Evolutionary conservation across 176 grass and related monocot genomes (phyloP), one percentile per base, ranked within the genome.

Genomic region (Secale cereale): DNA sequence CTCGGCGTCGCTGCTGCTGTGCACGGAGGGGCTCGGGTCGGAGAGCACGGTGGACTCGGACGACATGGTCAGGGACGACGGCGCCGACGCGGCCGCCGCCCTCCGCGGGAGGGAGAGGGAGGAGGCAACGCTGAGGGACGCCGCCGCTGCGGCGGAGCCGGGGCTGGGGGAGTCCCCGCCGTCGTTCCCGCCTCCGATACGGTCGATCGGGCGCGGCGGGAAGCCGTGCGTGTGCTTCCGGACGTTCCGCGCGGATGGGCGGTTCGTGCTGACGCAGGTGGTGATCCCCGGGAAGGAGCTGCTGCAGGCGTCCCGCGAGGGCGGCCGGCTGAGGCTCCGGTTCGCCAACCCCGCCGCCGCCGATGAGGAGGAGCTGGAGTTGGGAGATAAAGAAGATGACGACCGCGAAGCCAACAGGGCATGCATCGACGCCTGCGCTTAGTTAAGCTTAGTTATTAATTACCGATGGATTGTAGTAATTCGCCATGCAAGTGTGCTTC

Each of bases 21-120:
- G 92, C 92, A 97, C 94, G 9, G 92, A 97, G 82, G 94, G 94
- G 73, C 94, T 95, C 25, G 94, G 94, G 10, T 91, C 88, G 10
- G 94, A 95, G 91, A 95, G 94, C 84, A 89, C 94, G 6, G 94
- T 93, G 3, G 94, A 95, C 64, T 84, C 73, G 4, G 73, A 76
- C 2, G 73, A 76, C 45, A 76, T 95, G 88, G 7, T 86, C 66
- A 86, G 69, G 88, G 89, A 87, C 15, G 80, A 67, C 57, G 90
- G 77, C 22, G 81, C 37, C 23, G 86, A 85, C 27, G 45, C 22
- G 22, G 60, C 37, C 69, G 39, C 56, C 19, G 59, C 25, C 35
- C 43, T 80, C 76, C 48, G 26, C 52, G 74, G 35, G 30, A 48
- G 73, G 41, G 54, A 63, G 40, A 8, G 37, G 40, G 25, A 28